Conservation (phyloP, 768 basidiomycete genomes). For the Lactifluus echinatus region DNA sequence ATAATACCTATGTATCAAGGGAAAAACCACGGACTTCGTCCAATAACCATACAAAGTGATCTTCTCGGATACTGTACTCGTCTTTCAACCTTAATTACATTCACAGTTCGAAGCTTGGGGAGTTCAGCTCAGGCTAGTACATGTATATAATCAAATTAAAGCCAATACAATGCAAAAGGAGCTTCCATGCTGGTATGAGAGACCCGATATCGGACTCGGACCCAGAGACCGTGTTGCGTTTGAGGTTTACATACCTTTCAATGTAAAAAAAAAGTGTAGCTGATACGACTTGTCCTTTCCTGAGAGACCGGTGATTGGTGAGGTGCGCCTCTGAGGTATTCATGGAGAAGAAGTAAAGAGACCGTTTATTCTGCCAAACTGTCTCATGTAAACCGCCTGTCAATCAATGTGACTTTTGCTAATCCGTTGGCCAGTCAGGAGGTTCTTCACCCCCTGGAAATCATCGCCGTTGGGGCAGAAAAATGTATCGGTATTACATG, state of each 20-base stretch:
- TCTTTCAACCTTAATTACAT: not conserved
- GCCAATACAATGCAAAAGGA: not conserved
- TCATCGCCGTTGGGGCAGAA: not conserved
- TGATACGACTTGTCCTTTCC: slow-evolving; percentile 4
- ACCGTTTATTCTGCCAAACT: not conserved
- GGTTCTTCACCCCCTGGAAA: not conserved
- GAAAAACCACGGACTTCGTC: not conserved
- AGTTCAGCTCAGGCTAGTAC: not conserved
- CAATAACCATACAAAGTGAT: not conserved
- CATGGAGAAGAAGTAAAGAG: not conserved
- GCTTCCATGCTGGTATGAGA: not conserved
- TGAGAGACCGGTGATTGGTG: not conserved
- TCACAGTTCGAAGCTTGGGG: not conserved
- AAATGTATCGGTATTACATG: not conserved
- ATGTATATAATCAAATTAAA: not conserved
- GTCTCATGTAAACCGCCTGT: not conserved
- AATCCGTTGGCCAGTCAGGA: not conserved
- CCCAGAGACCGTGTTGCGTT: not conserved
- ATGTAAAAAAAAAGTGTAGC: not conserved
- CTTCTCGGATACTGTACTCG: slow-evolving; percentile 1
- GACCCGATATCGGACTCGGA: slow-evolving; percentile 2
- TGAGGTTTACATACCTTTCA: not conserved
- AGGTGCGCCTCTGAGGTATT: not conserved
- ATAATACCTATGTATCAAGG: not conserved
- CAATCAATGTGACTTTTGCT: not conserved